These are phyloP conservation scores for Populus davidiana DNA, from an alignment of 345 rosid genomes.

Conservation along the genomic window DNA sequence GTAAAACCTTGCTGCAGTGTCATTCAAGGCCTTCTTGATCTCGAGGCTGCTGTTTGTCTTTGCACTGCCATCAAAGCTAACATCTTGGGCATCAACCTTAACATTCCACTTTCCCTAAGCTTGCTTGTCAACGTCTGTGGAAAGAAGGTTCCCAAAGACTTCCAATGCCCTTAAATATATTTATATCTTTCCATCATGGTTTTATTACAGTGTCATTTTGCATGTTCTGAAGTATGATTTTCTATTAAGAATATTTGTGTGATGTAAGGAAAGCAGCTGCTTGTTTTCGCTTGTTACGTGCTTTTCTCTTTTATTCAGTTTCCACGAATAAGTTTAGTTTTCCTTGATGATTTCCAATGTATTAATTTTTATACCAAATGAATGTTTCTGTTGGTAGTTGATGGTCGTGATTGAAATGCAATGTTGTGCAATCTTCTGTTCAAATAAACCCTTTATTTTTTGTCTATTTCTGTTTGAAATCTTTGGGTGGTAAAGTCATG, in stretches of 20 bases:
- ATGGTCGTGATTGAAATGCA: not conserved
- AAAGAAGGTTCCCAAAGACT: conserved; percentile 41
- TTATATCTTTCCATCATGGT: not conserved
- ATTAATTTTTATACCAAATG: not conserved
- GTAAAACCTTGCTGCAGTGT: conserved; percentile 49
- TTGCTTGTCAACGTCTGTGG: conserved; percentile 50
- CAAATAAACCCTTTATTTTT: too few species aligned
- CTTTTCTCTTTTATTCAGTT: not conserved
- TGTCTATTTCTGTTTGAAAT: too few species aligned
- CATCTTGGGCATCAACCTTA: conserved; percentile 49
- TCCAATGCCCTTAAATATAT: conserved; percentile 31
- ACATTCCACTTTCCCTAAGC: conserved; percentile 47
- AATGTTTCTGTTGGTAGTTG: not conserved
- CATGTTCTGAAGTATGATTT: not conserved
- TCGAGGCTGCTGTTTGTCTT: conserved; percentile 56
- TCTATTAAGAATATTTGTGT: not conserved
- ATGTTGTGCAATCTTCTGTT: not conserved
- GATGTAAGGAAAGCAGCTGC: not conserved
- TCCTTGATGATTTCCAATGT: not conserved
- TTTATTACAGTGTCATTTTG: not conserved
- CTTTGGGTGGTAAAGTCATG: too few species aligned
- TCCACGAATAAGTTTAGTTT: not conserved
- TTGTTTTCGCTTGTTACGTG: not conserved
- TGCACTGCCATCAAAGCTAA: conserved; percentile 55
- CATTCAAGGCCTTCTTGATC: conserved; percentile 45